Base-by-base conservation (phyloP, 2,329 filamentous ascomycete species). In the Pseudogymnoascus sp. region DNA sequence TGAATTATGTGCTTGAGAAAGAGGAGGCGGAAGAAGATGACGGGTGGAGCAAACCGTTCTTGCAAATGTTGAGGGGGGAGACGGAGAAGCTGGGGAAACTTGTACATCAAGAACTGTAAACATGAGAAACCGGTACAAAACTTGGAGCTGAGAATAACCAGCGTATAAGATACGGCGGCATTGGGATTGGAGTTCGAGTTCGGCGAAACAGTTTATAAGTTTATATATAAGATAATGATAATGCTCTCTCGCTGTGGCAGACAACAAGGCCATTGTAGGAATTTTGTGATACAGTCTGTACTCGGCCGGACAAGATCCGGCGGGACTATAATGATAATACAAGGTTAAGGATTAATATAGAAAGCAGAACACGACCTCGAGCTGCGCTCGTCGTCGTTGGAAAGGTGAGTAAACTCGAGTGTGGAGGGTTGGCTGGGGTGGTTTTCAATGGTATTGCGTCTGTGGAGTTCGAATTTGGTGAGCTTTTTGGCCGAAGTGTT, bases 1-100 rank as follows among this genome's bases (percentile, higher is more conserved):
- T 36, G 67, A 68, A 61, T 42, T 61, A 38, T 40, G 59, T 57
- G n/a, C 50, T 57, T 31, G 50, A 57, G 50, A 33, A 57, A 57
- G 50, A 57, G 40, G 61, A 28, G 31, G 26, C 40, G 21, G 31
- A 21, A 5, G 47, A 38, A 15, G 47, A 63, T 7, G 44, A 63
- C 28, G 61, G 44, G 6, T 63, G 61, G 61, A 57, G 40, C 44
- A 57, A 57, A 8, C 17, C 13, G 19, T 60, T 63, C 31, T 19
- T 60, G 28, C 35, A 63, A 13, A 38, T 63, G 61, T 60, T 63
- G 44, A 57, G 35, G 61, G 44, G 47, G 61, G 47, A 50, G 11
- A 35, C 33, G 40, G 44, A 35, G 38, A 63, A 38, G 61, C n/a
- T 63, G 28, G 42, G 33, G n/a, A 50, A 36, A 44, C 33, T 57